Conservation (phyloP, 768 basidiomycete species). For the Xerocomellus amylosporus region DNA sequence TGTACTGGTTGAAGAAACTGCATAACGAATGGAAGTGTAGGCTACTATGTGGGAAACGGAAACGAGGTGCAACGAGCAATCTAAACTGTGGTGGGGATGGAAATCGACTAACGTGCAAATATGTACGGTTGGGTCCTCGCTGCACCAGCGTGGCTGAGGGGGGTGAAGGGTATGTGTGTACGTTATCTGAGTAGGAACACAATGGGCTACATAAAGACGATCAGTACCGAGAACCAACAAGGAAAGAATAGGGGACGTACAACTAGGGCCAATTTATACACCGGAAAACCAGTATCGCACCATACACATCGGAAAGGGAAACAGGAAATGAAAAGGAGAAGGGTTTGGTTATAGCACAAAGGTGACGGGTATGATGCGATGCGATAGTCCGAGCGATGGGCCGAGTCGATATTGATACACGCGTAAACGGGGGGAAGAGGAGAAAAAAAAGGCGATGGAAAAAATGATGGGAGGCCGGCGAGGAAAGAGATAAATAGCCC, state of each 20-base stretch:
- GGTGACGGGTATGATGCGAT: slow-evolving; percentile 31
- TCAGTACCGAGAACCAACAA: slow-evolving; percentile 9
- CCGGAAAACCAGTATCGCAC: slow-evolving; percentile 33
- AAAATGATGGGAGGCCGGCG: slow-evolving; percentile 2
- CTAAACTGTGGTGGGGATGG: slow-evolving; percentile 13
- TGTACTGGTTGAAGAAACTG: slow-evolving; percentile 24
- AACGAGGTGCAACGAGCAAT: slow-evolving; percentile 21
- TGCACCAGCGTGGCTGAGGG: slow-evolving; percentile 14
- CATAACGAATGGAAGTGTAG: slow-evolving; percentile 26
- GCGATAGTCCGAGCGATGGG: slow-evolving; percentile 30
- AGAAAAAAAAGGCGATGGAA: neutral
- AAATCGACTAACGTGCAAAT: slow-evolving; percentile 18
- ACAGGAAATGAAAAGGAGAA: neutral
- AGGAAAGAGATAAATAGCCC: slow-evolving; percentile 19
- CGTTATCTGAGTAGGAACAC: slow-evolving; percentile 26
- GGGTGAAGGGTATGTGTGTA: slow-evolving; percentile 29
- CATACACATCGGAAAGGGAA: slow-evolving; percentile 28
- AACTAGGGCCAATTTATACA: slow-evolving; percentile 28
- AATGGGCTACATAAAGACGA: slow-evolving; percentile 12
- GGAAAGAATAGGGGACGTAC: slow-evolving; percentile 8
- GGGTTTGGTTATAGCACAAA: slow-evolving; percentile 25
- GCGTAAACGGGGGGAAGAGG: neutral
- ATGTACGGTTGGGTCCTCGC: slow-evolving; percentile 21
- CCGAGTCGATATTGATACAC: slow-evolving; percentile 36
- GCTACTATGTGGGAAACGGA: slow-evolving; percentile 16